phyloP scores from a whole-genome alignment of 306 rosid genomes.

The Fagus sylvatica region DNA sequence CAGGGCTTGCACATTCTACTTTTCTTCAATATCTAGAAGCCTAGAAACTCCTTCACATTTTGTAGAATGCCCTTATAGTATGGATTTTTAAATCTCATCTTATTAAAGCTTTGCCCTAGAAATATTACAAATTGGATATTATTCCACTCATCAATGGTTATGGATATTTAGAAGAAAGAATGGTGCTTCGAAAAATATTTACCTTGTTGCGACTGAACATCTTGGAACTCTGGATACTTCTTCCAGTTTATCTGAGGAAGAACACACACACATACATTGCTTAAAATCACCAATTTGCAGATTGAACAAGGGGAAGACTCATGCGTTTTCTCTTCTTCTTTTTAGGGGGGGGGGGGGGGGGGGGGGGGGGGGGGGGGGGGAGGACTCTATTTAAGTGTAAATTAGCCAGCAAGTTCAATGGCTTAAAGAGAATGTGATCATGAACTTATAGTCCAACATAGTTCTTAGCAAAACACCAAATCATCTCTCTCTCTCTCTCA shows the following conservation, averaged over 20 bases:
- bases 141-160: background rate
- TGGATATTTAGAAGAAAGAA: background rate
- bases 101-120: slow-evolving; percentile 24
- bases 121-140: background rate
- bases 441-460: too few species aligned
- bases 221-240: slow-evolving; percentile 53
- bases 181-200: background rate
- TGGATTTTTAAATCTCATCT: slow-evolving; percentile 42
- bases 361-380: too few species aligned
- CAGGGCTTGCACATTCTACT: background rate
- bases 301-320: background rate
- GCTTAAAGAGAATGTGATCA: too few species aligned
- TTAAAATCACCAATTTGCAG: background rate
- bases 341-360: too few species aligned
- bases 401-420: too few species aligned
- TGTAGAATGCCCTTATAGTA: slow-evolving; percentile 42
- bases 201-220: slow-evolving; percentile 36
- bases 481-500: background rate
- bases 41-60: slow-evolving; percentile 42
- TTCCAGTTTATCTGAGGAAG: slow-evolving; percentile 44
- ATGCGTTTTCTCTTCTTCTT: background rate
- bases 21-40: slow-evolving; percentile 22
- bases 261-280: background rate
- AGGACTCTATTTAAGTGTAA: too few species aligned
- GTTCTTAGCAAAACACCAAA: too few species aligned